phyloP scores from a whole-genome alignment of 176 grass and related monocot genomes.

The Olyra latifolia region DNA sequence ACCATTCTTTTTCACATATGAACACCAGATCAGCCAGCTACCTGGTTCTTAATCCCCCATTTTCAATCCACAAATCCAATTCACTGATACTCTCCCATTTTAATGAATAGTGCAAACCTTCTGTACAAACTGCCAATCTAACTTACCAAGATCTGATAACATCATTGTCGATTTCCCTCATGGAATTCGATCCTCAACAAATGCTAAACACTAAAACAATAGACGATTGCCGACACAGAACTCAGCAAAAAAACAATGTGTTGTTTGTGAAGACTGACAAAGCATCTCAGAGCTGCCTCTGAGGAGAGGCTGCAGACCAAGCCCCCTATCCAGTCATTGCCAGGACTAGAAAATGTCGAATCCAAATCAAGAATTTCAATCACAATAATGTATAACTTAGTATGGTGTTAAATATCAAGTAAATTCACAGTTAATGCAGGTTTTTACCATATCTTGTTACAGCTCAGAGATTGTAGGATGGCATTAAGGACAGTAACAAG shows the following conservation, averaged over 20 bases:
- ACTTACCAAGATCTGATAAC: background rate
- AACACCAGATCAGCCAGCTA: background rate
- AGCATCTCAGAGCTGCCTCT: constrained; percentile 13
- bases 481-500: background rate
- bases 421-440: background rate
- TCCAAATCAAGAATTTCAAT: constrained; percentile 22
- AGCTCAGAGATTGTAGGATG: background rate
- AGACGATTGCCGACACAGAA: background rate
- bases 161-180: background rate
- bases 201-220: background rate
- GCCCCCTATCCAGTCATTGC: background rate
- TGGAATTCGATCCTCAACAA: constrained; percentile 1
- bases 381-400: background rate
- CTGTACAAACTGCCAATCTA: constrained; percentile 22
- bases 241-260: background rate
- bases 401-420: constrained; percentile 3
- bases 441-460: background rate
- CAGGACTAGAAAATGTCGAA: background rate
- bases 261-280: constrained; percentile 20
- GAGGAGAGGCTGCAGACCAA: background rate
- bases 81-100: background rate
- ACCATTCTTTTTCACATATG: constrained; percentile 12
- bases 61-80: background rate
- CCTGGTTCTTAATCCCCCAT: background rate
- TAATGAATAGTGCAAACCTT: constrained; percentile 11